Base-by-base conservation (phyloP, 2,329 filamentous ascomycete species). In the Fusarium annulatum region DNA sequence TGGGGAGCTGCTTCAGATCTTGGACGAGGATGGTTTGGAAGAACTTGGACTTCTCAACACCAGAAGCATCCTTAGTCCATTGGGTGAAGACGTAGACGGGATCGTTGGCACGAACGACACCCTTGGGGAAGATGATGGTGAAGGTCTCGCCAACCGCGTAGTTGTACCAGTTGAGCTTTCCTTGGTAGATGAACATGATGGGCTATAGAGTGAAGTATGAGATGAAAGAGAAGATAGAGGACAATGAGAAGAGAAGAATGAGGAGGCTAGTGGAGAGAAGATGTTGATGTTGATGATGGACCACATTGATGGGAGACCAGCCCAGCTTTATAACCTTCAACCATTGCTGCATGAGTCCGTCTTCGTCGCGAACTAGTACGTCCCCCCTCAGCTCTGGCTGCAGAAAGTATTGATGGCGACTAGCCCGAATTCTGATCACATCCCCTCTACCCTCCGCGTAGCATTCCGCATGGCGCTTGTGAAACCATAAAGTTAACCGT, bases 21-120 rank as follows among this genome's bases (percentile, higher is more conserved):
- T 0, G 0, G 19, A 38, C 6, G 2, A 59, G 0, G 19, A 7
- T 4, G 7, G 56, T 49, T 0, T 59, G 42, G n/a, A 7, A 49
- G 33, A 28, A 28, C 23, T 49, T 38, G 28, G 28, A 28, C 28
- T 28, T 26, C 23, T 26, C 23, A 26, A 26, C 4, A 5, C 23
- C 23, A 26, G 23, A 26, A 5, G 23, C 23, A 26, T 26, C 28
- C 28, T 28, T 28, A 3, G 55, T 49, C 56, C 56, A 59, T 0
- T 59, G 56, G 1, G 56, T 59, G 56, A 7, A 59, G 1, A 59
- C 0, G 0, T 59, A 59, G 23, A 2, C 42, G 0, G 56, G 19
- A 0, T 59, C 56, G 1, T 59, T 59, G 33, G 33, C 42, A 0
- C 42, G 56, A 10, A 59, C 41, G 8, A 3, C 33, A 23, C 56